These are phyloP conservation scores for Entamoeba dispar DNA, from an alignment of 208 protist genomes.

Conservation along the genomic window DNA sequence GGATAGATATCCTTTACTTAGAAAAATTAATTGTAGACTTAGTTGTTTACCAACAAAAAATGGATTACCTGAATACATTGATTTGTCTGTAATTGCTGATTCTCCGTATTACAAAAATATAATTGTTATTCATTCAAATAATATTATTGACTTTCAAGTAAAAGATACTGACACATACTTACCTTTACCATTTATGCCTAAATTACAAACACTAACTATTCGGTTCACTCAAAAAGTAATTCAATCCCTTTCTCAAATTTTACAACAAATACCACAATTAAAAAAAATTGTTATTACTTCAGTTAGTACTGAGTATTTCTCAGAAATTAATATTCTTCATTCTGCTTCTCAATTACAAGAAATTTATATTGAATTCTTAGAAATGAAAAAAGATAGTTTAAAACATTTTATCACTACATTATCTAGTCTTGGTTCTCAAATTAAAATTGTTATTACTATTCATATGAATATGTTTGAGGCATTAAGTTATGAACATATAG, in stretches of 20 bases:
- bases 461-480: background rate
- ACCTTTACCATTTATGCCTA: background rate
- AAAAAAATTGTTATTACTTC: background rate
- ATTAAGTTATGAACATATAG: background rate
- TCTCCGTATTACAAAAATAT: background rate
- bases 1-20: background rate
- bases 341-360: background rate
- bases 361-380: background rate
- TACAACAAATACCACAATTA: background rate
- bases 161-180: background rate
- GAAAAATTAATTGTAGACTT: background rate
- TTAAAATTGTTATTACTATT: background rate
- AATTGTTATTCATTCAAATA: background rate
- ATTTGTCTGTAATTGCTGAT: background rate
- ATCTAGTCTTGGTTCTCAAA: background rate
- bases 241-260: background rate
- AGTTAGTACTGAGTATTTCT: background rate
- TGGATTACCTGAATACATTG: background rate
- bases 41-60: background rate
- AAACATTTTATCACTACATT: background rate
- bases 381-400: background rate
- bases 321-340: background rate
- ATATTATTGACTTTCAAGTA: background rate
- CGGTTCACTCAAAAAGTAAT: background rate
- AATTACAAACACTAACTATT: background rate